These are phyloP conservation scores for Capillidium heterosporum DNA, from an alignment of 371 early-diverging fungal genomes.

Conservation along the genomic window DNA sequence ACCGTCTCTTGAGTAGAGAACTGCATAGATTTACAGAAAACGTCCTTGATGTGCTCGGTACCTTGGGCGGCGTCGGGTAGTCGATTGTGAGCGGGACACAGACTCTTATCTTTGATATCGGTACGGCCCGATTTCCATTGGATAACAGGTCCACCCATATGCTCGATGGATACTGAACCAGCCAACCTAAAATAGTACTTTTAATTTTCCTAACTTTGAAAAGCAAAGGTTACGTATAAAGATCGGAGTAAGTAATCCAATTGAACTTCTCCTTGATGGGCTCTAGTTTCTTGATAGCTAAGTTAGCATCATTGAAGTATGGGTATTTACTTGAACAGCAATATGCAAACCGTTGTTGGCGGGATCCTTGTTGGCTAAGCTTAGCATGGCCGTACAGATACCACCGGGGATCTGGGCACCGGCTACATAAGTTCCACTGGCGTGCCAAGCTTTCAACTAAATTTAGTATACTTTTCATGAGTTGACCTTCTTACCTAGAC, in stretches of 20 bases:
- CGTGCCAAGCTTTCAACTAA: slow-evolving; percentile 65
- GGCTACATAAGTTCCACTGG: slow-evolving; percentile 77
- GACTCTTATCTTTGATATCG: slow-evolving; percentile 2
- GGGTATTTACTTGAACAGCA: slow-evolving; percentile 63
- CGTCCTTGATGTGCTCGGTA: slow-evolving; percentile 47
- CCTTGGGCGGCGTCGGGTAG: slow-evolving; percentile 76
- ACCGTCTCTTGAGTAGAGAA: slow-evolving; percentile 91
- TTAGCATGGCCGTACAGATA: slow-evolving; percentile 61
- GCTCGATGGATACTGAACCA: slow-evolving; percentile 77
- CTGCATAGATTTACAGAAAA: slow-evolving; percentile 81
- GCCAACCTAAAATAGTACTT: slow-evolving; percentile 79
- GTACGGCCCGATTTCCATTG: slow-evolving; percentile 55
- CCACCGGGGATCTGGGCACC: slow-evolving; percentile 73
- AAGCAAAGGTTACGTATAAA: slow-evolving; percentile 2
- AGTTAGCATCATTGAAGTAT: slow-evolving; percentile 59
- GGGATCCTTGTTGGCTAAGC: slow-evolving; percentile 46
- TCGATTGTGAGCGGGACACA: slow-evolving; percentile 73
- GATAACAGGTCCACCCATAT: slow-evolving; percentile 71
- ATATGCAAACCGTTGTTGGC: slow-evolving; percentile 76
- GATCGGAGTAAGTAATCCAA: slow-evolving; percentile 3
- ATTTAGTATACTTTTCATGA: background rate
- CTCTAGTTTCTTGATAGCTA: slow-evolving; percentile 1
- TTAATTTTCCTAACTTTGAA: background rate
- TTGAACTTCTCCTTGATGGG: slow-evolving; percentile 3
- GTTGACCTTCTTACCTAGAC: slow-evolving; percentile 17